A percentile compares a stretch with the other conserved stretches of the same genome.
phyloP scores from a whole-genome alignment of 306 rosid species.

The Hylodesmum podocarpum region DNA sequence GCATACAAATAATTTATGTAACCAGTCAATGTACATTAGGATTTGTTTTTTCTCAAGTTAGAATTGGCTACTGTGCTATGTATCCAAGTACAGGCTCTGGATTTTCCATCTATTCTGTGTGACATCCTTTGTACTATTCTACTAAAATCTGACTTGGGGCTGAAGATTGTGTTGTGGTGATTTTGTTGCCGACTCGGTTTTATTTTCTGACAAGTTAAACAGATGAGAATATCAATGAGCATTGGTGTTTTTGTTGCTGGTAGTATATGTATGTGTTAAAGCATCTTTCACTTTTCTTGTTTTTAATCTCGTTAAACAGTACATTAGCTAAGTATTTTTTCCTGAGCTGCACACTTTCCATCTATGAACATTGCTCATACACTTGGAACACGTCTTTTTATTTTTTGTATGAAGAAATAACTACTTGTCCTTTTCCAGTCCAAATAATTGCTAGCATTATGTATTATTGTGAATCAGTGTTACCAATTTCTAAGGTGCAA shows the following conservation, averaged over 20 bases:
- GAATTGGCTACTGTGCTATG: background rate
- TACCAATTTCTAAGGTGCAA: background rate
- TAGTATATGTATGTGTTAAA: background rate
- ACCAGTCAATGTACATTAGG: background rate
- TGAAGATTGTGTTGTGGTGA: background rate
- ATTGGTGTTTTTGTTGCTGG: too few species aligned
- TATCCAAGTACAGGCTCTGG: too few species aligned
- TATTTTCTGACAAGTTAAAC: background rate
- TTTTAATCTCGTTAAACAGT: background rate
- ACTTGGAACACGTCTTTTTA: background rate
- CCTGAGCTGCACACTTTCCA: background rate
- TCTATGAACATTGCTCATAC: background rate
- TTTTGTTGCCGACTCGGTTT: background rate
- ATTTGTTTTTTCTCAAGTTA: background rate
- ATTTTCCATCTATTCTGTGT: too few species aligned
- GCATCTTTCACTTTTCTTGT: background rate
- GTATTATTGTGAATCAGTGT: background rate
- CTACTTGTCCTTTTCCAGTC: background rate
- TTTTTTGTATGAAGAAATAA: background rate
- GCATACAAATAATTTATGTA: background rate
- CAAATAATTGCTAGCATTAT: background rate
- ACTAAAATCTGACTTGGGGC: background rate
- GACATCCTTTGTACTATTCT: too few species aligned
- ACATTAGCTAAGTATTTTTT: background rate
- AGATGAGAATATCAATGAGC: background rate